Base-by-base conservation (phyloP, 257 asterid genomes). In the Gentiana dahurica region DNA sequence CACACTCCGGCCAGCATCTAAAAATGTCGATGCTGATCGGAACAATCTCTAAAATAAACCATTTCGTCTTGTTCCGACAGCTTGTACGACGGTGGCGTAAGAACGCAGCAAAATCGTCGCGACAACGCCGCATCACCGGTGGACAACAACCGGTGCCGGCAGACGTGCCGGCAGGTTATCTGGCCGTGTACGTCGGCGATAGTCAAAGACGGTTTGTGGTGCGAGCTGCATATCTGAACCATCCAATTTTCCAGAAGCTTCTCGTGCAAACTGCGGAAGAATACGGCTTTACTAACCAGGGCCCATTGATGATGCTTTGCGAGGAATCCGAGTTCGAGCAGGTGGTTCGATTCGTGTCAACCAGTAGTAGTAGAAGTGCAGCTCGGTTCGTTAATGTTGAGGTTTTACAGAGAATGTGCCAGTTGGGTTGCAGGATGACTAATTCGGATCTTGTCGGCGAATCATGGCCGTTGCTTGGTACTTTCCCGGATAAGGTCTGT, bases 131-230 rank as follows among this genome's bases (percentile, higher is more conserved):
- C 58, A 24, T 57, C 71, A 15, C 15, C 41, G 45, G 48, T 69
- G 60, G 65, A 67, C 51, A 36, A 35, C 35, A 35, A 53, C 36
- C 12, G 8, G 62, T 76, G 0, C 92, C 85, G 36, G 33, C 82
- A 35, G 95, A 89, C 49, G 95, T 89, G 43, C 95, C 95, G 6
- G 65, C 91, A 0, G 97, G 95, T 4, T 89, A 89, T 66, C 89
- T 89, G 60, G 94, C 94, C 41, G 35, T 89, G 66, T 62, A 75
- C 49, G 97, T 89, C 37, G 97, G 97, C 3, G 45, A 48, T 56
- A 69, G 58, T 63, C 47, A 62, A 49, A 70, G 67, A 57, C 64
- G 97, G 65, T 89, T 76, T 63, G 65, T 86, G 9, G 94, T 89
- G 53, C 91, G 83, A 51, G 83, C 94, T 15, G 63, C 84, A 68